Evolutionary conservation across 2,329 filamentous ascomycete species (phyloP).

Genomic region (Trichoderma koningii): DNA sequence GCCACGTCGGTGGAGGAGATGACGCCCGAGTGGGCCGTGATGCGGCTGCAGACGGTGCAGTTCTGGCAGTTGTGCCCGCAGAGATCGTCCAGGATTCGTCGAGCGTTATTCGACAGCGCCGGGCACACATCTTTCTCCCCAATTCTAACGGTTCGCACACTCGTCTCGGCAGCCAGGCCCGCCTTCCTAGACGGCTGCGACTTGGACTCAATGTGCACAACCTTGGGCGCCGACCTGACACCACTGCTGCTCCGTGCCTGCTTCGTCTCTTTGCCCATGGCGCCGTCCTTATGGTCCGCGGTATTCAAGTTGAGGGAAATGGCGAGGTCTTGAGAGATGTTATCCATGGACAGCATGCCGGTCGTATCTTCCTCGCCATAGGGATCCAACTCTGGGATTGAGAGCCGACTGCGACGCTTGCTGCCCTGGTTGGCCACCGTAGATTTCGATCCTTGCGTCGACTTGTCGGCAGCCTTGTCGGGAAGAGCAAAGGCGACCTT

Average conservation of each 20-base stretch:
- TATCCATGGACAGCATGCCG: conserved; percentile 40
- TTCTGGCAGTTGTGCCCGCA: conserved; percentile 58
- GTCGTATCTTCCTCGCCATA: conserved; percentile 43
- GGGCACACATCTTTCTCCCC: conserved; percentile 42
- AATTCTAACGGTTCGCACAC: conserved; percentile 33
- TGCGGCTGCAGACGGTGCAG: conserved; percentile 60
- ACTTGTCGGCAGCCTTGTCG: conserved; percentile 36
- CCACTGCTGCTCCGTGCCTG: conserved; percentile 30
- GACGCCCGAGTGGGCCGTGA: conserved; percentile 49
- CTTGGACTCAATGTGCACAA: conserved; percentile 34
- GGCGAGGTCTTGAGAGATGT: conserved; percentile 40
- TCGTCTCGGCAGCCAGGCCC: conserved; percentile 32
- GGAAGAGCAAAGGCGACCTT: conserved; percentile 49
- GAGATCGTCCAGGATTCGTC: conserved; percentile 55
- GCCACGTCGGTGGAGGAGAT: conserved; percentile 44
- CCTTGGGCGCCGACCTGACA: conserved; percentile 35
- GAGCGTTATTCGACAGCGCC: conserved; percentile 55
- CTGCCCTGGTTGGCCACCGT: conserved; percentile 47
- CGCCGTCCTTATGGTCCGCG: conserved; percentile 23
- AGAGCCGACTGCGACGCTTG: conserved; percentile 43
- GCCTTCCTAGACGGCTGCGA: conserved; percentile 36
- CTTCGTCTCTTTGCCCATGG: conserved; percentile 30
- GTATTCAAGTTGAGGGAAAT: conserved; percentile 38
- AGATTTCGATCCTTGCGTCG: conserved; percentile 34
- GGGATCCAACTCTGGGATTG: conserved; percentile 33